Conservation (phyloP, 305 asterid genomes). For the Solanum hybrid region DNA sequence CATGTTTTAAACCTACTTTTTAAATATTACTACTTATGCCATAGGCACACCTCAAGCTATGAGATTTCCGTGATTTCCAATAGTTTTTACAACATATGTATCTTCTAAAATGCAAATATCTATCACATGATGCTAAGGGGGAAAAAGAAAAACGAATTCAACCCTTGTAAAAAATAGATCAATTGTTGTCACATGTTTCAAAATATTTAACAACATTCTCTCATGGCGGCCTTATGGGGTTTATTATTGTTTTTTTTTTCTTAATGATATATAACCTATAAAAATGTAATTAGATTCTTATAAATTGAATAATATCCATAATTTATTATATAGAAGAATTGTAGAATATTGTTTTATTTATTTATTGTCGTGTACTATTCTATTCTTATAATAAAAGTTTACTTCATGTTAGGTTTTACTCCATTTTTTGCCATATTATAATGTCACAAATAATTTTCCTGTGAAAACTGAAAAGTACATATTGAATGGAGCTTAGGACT, state of each 20-base stretch:
- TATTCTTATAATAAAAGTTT: background rate
- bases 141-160: background rate
- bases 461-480: background rate
- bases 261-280: background rate
- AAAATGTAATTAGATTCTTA: background rate
- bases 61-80: too few relatives aligned
- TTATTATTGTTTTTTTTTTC: background rate
- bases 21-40: too few relatives aligned
- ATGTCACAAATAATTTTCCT: background rate
- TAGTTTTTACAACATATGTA: too few relatives aligned
- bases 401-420: background rate
- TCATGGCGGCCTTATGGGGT: background rate
- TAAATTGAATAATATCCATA: background rate
- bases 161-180: background rate
- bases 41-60: too few relatives aligned
- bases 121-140: background rate
- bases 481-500: background rate
- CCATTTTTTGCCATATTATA: background rate
- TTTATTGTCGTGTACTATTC: background rate
- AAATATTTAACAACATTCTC: background rate
- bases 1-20: too few relatives aligned
- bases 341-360: background rate
- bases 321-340: background rate
- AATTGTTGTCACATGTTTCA: background rate
- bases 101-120: background rate